Evolutionary conservation across 305 asterid species (phyloP).

Genomic region (Andrographis paniculata): DNA sequence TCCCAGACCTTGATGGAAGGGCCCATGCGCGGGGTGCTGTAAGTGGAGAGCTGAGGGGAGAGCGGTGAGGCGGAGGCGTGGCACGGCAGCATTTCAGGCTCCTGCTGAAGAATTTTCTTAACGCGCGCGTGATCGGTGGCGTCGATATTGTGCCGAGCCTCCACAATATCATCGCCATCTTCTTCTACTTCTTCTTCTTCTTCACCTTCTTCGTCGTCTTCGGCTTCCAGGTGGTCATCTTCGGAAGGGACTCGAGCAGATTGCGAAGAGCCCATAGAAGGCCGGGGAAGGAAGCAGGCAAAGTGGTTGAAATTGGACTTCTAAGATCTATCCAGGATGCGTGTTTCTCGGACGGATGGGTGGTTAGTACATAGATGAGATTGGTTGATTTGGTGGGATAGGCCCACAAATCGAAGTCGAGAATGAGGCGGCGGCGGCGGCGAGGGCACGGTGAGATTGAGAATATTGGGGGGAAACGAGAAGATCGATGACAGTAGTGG

Average conservation of each 20-base stretch:
- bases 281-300: too few species aligned
- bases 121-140: slow-evolving; percentile 30
- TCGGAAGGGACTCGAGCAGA: slow-evolving; percentile 49
- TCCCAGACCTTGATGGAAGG: slow-evolving; percentile 97
- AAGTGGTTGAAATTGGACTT: too few species aligned
- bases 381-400: too few species aligned
- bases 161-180: slow-evolving; percentile 26
- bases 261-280: slow-evolving; percentile 86
- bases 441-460: too few species aligned
- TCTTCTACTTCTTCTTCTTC: slow-evolving; percentile 26
- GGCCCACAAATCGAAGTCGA: too few species aligned
- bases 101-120: slow-evolving; percentile 81
- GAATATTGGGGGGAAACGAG: too few species aligned
- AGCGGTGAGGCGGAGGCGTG: slow-evolving; percentile 96
- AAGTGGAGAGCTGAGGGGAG: slow-evolving; percentile 85
- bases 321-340: too few species aligned
- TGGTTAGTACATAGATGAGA: too few species aligned
- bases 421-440: too few species aligned
- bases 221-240: slow-evolving; percentile 33
- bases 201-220: slow-evolving; percentile 27
- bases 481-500: too few species aligned
- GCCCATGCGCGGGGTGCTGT: slow-evolving; percentile 72
- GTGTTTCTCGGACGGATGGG: too few species aligned
- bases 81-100: slow-evolving; percentile 93
- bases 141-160: slow-evolving; percentile 19